These are phyloP conservation scores for Colletotrichum sp. DNA, from an alignment of 2,329 filamentous ascomycete genomes.

Conservation along the genomic window DNA sequence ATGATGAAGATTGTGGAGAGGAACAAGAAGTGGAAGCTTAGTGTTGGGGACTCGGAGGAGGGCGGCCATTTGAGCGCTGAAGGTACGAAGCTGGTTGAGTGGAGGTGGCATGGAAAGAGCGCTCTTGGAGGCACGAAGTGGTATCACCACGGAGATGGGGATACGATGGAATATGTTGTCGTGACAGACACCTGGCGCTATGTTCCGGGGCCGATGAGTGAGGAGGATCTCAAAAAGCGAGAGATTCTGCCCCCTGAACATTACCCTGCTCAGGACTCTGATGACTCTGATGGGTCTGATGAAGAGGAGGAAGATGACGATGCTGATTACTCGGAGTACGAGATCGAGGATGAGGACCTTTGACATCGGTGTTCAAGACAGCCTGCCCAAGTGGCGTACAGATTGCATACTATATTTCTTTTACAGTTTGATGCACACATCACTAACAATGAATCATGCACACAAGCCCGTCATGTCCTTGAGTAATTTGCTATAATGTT, in stretches of 20 bases:
- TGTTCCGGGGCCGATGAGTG: not conserved
- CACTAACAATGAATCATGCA: not conserved
- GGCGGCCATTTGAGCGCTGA: constrained; percentile 6
- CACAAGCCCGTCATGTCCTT: not conserved
- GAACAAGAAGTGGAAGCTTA: constrained; percentile 12
- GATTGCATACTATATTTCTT: accelerated
- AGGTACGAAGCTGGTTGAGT: not conserved
- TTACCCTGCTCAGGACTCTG: not conserved
- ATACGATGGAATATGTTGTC: constrained; percentile 12
- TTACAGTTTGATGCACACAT: not conserved
- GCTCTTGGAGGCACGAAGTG: not conserved
- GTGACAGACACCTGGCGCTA: constrained; percentile 10
- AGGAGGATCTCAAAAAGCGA: not conserved
- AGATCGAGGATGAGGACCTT: not conserved
- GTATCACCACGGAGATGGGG: constrained; percentile 1
- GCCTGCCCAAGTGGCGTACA: accelerated
- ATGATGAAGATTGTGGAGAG: constrained; percentile 45
- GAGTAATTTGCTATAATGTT: accelerated
- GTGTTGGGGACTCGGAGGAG: not conserved
- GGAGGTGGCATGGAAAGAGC: constrained; percentile 5
- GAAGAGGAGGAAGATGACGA: not conserved
- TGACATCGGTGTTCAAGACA: not conserved
- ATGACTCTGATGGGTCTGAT: not conserved
- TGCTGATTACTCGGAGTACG: not conserved
- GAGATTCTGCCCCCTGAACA: not conserved